Conservation (phyloP, 2,329 filamentous ascomycete species). For the Diaporthe vexans region DNA sequence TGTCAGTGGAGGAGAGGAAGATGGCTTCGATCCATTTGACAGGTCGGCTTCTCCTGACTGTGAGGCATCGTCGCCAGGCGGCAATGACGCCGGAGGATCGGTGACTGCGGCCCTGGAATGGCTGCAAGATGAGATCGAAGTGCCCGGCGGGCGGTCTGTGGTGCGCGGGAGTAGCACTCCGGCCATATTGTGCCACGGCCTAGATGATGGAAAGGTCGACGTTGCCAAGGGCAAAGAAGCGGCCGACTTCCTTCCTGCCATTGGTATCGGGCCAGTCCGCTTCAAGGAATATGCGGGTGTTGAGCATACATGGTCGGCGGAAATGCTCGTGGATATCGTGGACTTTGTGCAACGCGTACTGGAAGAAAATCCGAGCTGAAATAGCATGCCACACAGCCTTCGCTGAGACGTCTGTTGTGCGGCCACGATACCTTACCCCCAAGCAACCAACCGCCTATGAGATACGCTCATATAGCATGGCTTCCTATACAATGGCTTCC, state of each 20-base stretch:
- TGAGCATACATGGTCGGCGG: constrained; percentile 60
- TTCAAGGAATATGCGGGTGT: constrained; percentile 57
- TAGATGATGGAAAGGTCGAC: constrained; percentile 58
- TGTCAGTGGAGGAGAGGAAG: constrained; percentile 16
- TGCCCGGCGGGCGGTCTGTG: constrained; percentile 1
- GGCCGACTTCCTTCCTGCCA: constrained; percentile 49
- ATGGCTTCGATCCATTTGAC: constrained; percentile 41
- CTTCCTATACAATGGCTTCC: too few species aligned
- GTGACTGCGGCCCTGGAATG: constrained; percentile 38
- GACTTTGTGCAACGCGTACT: constrained; percentile 47
- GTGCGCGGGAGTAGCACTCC: constrained; percentile 49
- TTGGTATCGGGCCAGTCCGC: constrained; percentile 51
- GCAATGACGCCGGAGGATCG: not conserved
- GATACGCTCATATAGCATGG: too few species aligned
- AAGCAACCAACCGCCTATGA: too few species aligned
- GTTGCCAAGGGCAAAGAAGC: constrained; percentile 53
- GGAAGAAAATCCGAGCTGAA: too few species aligned
- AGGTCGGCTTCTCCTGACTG: constrained; percentile 30
- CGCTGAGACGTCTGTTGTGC: too few species aligned
- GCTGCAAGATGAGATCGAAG: constrained; percentile 45
- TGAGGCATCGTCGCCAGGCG: constrained; percentile 17
- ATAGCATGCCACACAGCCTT: too few species aligned
- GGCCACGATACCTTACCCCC: too few species aligned
- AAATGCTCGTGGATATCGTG: constrained; percentile 57
- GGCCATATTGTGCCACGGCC: constrained; percentile 62